Percentiles rank a stretch among this genome's conserved stretches.
Evolutionary conservation across 371 early-diverging fungal species (phyloP).

Genomic region (Syncephalastrum monosporum): DNA sequence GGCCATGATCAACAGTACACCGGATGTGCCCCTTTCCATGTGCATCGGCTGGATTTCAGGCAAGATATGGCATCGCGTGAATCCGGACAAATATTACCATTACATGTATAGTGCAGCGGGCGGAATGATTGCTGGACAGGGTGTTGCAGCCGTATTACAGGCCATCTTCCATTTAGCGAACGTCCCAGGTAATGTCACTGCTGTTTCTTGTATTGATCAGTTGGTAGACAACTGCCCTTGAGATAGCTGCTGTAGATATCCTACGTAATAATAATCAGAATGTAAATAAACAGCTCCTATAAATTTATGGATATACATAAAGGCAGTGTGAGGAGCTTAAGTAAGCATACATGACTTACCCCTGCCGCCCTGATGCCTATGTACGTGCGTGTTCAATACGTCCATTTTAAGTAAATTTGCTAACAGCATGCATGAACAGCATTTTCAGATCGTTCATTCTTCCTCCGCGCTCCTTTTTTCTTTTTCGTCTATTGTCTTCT

Average conservation of each 20-base stretch:
- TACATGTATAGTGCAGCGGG: conserved; percentile 61
- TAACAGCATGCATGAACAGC: too few species aligned
- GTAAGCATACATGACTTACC: too few species aligned
- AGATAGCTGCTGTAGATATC: conserved; percentile 1
- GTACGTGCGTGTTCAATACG: too few species aligned
- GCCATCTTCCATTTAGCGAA: conserved; percentile 53
- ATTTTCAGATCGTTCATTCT: too few species aligned
- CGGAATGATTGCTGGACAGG: conserved; percentile 77
- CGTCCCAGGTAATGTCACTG: conserved; percentile 22
- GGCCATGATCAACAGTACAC: conserved; percentile 63
- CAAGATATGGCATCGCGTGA: conserved; percentile 53
- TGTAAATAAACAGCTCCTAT: too few species aligned
- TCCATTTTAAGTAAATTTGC: too few species aligned
- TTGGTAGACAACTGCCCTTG: conserved; percentile 34
- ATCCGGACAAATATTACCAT: conserved; percentile 37
- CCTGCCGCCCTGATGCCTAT: too few species aligned
- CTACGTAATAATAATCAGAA: too few species aligned
- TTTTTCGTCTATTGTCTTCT: too few species aligned
- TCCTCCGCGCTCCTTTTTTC: too few species aligned
- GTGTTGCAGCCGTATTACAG: conserved; percentile 65
- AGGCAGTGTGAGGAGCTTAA: too few species aligned
- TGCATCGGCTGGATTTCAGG: conserved; percentile 56
- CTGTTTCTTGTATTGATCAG: conserved; percentile 36
- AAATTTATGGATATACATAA: too few species aligned
- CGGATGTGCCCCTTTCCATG: conserved; percentile 62